phyloP scores from a whole-genome alignment of 23 red algal species.

The Gracilaria domingensis region DNA sequence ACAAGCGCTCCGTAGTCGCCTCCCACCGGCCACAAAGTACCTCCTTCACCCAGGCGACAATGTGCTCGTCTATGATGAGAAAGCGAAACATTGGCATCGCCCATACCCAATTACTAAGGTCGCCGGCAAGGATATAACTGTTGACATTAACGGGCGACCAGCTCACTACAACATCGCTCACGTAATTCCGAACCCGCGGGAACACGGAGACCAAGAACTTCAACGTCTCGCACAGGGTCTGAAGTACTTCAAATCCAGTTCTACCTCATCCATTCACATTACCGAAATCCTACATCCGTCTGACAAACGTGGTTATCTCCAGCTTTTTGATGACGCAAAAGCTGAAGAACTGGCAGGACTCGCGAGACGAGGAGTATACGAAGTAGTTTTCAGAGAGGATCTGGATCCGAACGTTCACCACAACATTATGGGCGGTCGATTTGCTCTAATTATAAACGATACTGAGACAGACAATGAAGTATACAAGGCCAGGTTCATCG shows the following conservation, averaged over 20 bases:
- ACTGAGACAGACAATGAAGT: no score
- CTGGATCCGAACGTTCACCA: no score
- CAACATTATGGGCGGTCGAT: no score
- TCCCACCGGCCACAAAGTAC: background rate
- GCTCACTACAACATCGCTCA: slow-evolving; percentile 34
- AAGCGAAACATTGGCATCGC: background rate
- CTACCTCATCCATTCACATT: background rate
- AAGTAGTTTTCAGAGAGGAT: no score
- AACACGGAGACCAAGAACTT: background rate
- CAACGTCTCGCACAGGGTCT: background rate
- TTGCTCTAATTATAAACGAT: no score
- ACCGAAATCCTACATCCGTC: slow-evolving; percentile 6
- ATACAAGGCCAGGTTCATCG: no score
- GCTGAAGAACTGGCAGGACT: no score
- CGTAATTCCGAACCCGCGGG: background rate
- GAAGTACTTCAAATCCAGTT: background rate
- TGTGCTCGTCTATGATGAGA: background rate
- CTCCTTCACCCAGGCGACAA: background rate
- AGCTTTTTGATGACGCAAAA: background rate
- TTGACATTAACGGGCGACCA: background rate
- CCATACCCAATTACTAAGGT: background rate
- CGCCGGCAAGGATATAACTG: background rate
- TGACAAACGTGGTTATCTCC: background rate
- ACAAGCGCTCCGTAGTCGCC: background rate
- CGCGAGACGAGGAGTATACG: no score